phyloP scores from a whole-genome alignment of 768 basidiomycete genomes.

The Suillus lakei region DNA sequence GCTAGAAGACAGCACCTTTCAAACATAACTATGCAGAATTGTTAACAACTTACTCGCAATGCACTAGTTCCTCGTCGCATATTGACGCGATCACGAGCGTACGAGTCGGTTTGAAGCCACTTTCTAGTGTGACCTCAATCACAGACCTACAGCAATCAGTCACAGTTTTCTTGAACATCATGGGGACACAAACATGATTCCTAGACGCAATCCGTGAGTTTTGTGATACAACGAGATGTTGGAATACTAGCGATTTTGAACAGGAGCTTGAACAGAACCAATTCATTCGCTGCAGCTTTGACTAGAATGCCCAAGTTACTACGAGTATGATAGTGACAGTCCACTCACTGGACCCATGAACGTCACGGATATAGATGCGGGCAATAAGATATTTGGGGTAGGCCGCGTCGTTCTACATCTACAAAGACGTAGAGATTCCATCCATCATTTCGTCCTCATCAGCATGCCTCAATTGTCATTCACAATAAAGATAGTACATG shows the following conservation, averaged over 20 bases:
- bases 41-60: constrained; percentile 34
- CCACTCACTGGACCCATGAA: no score
- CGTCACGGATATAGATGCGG: no score
- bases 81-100: constrained; percentile 44
- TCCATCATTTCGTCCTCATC: no score
- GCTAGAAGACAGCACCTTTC: constrained; percentile 59
- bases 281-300: no score
- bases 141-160: constrained; percentile 35
- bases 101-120: constrained; percentile 50
- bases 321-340: no score
- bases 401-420: no score
- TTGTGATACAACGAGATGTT: not conserved
- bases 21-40: not conserved
- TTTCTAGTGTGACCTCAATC: constrained; percentile 48
- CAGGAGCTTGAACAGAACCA: no score
- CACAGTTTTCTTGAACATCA: not conserved
- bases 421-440: no score
- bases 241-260: constrained; percentile 34
- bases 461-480: no score
- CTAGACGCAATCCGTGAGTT: not conserved
- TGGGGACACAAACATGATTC: not conserved
- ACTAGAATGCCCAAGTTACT: no score
- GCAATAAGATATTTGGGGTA: no score
- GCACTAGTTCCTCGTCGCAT: constrained; percentile 61
- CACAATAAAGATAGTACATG: no score